These are phyloP conservation scores for Vickermania ingenoplastis DNA, from an alignment of 208 protist genomes.

Conservation along the genomic window DNA sequence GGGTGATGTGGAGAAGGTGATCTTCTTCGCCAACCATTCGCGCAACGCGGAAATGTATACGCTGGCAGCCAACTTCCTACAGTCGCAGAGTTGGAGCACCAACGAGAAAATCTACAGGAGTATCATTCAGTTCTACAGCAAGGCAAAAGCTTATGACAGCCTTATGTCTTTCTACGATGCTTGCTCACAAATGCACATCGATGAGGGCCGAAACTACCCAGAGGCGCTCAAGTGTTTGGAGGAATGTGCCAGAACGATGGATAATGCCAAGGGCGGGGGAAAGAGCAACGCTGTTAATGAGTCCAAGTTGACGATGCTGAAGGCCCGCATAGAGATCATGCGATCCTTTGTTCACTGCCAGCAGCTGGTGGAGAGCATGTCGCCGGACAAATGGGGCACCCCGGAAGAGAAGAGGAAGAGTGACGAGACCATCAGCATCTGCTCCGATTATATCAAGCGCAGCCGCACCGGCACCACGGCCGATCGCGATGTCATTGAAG, in stretches of 20 bases:
- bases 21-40: conserved; percentile 95
- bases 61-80: conserved; percentile 94
- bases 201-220: conserved; percentile 94
- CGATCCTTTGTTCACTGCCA: conserved; percentile 50
- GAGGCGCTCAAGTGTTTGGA: conserved; percentile 83
- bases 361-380: conserved; percentile 33
- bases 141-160: conserved; percentile 88
- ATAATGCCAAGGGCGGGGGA: conserved; percentile 23
- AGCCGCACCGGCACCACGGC: conserved; percentile 38
- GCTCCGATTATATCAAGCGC: conserved; percentile 82
- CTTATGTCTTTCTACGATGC: conserved; percentile 90
- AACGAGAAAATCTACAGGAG: conserved; percentile 92
- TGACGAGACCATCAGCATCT: conserved; percentile 68
- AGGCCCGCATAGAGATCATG: conserved; percentile 41
- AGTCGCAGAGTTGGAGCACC: conserved; percentile 90
- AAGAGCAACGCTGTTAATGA: conserved; percentile 14
- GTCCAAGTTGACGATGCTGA: conserved; percentile 34
- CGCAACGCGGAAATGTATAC: conserved; percentile 93
- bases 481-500: conserved; percentile 55
- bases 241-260: conserved; percentile 63
- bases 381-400: conserved; percentile 14
- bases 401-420: conserved; percentile 45
- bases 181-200: conserved; percentile 93
- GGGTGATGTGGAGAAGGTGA: conserved; percentile 94
- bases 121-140: conserved; percentile 96